Base-by-base conservation (phyloP, 1,284 basidiomycete genomes). In the Singerocomus inundabilis region DNA sequence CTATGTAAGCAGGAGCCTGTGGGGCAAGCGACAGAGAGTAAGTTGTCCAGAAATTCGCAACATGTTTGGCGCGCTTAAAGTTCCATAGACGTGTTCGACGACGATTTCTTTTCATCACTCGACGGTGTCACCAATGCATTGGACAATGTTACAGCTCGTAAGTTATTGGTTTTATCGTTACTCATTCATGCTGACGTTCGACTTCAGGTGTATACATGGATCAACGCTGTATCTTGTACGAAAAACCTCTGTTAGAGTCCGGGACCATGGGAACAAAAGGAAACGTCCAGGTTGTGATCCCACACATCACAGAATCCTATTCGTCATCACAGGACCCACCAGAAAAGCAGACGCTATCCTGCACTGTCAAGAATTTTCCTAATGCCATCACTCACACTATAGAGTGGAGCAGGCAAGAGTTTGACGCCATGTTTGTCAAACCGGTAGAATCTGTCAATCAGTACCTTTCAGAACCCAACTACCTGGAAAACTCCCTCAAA, bases 61-160 rank as follows among this genome's bases (percentile, higher is more conserved):
- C 18, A 49, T 29, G 32, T 42, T 40, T 33, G n/a, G 34, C 45
- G 16, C 56, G 15, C 50, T 46, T 16, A 46, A 52, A 24, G 12
- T 1, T 42, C 35, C 9, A 8, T 62, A 95, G 94, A 89, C 61
- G 74, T 94, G 39, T 99, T 98, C 62, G 87, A 88, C 46, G 89
- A 96, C 57, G 79, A 79, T 25, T 98, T 99, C 77, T 99, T 98
- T 66, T 81, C 79, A 35, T 74, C 75, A 47, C 81, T 99, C 35
- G 92, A 98, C 60, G 93, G 93, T 52, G 94, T 99, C 5, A 99
- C 97, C n/a, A 99, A 99, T 68, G 97, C 98, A n/a, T 75, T 99
- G 52, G 97, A 99, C 74, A 99, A 99, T 57, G 88, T 99, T 51
- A 82, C 89, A 74, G 95, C 97, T 55, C 91, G 94, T 91, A 69